A percentile compares a stretch with the other conserved stretches of the same genome.
phyloP scores from a whole-genome alignment of 208 protist species.

The Acanthamoeba quina region DNA sequence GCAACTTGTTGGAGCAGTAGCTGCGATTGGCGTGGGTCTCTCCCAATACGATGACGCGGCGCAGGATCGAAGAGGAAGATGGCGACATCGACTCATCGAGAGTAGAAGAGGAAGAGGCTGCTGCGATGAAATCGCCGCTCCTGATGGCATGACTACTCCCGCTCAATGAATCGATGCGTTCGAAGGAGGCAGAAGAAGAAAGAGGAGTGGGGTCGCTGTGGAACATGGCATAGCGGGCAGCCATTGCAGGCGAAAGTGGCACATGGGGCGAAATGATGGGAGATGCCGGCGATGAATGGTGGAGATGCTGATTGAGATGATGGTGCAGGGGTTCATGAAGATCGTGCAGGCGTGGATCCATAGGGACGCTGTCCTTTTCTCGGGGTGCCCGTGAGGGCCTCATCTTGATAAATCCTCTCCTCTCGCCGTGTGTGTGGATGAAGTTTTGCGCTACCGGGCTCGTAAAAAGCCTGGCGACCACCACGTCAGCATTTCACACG shows the following conservation, averaged over 20 bases:
- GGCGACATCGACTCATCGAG: not conserved
- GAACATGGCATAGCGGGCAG: not conserved
- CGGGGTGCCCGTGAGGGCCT: not conserved
- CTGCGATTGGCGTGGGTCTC: conserved; percentile 50
- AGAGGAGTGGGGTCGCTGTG: not conserved
- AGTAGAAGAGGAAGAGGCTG: not conserved
- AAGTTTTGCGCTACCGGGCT: not conserved
- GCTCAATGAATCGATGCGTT: not conserved
- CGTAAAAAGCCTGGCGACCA: not conserved
- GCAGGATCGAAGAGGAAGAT: not conserved
- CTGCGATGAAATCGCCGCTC: not conserved
- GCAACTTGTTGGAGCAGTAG: conserved; percentile 72
- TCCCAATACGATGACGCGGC: conserved; percentile 57
- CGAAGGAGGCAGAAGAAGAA: not conserved
- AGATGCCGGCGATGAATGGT: not conserved
- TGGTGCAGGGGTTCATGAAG: not conserved
- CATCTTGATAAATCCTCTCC: not conserved
- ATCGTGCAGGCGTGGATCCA: not conserved
- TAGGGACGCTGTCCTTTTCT: not conserved
- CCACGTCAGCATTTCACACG: not conserved
- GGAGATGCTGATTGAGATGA: not conserved
- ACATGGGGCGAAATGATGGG: not conserved
- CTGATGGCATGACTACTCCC: not conserved
- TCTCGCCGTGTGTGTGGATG: not conserved
- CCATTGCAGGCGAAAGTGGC: not conserved